Percentiles rank a stretch among this genome's conserved stretches.
These are phyloP conservation scores for apple (Malus domestica) DNA, from an alignment of 306 rosid genomes.

Conservation along the genomic window DNA sequence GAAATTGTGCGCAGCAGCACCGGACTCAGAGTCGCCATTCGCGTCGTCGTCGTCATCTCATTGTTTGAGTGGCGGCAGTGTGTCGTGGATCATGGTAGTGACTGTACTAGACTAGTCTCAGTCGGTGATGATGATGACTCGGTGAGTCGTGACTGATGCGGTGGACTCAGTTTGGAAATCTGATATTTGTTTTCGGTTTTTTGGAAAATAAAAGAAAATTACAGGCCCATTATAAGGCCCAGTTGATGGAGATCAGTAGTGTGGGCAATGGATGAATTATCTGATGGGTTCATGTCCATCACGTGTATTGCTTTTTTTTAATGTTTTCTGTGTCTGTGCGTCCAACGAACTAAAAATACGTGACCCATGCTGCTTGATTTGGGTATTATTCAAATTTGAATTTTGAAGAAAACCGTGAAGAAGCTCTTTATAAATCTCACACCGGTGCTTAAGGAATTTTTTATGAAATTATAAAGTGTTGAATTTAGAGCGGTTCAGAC, in stretches of 20 bases:
- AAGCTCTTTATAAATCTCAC: too few relatives aligned
- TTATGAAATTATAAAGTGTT: too few relatives aligned
- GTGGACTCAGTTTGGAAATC: neutral
- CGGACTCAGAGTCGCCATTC: constrained; percentile 46
- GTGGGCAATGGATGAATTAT: neutral
- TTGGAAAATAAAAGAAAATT: neutral
- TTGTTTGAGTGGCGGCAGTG: constrained; percentile 10
- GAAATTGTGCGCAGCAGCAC: constrained; percentile 31
- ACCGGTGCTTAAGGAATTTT: too few relatives aligned
- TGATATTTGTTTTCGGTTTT: neutral
- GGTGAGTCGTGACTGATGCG: neutral
- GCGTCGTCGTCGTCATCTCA: neutral
- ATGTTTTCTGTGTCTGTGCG: neutral
- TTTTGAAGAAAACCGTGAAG: neutral
- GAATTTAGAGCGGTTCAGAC: too few relatives aligned
- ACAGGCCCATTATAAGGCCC: neutral
- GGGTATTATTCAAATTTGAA: neutral
- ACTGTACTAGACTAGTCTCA: neutral
- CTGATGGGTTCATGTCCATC: neutral
- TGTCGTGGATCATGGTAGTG: neutral
- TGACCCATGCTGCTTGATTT: neutral
- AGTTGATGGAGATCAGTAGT: neutral
- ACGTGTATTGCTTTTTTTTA: neutral
- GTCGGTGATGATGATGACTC: neutral
- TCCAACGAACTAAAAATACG: neutral